phyloP scores from a whole-genome alignment of 2,329 filamentous ascomycete genomes.

The Dactylellina haptotyla region DNA sequence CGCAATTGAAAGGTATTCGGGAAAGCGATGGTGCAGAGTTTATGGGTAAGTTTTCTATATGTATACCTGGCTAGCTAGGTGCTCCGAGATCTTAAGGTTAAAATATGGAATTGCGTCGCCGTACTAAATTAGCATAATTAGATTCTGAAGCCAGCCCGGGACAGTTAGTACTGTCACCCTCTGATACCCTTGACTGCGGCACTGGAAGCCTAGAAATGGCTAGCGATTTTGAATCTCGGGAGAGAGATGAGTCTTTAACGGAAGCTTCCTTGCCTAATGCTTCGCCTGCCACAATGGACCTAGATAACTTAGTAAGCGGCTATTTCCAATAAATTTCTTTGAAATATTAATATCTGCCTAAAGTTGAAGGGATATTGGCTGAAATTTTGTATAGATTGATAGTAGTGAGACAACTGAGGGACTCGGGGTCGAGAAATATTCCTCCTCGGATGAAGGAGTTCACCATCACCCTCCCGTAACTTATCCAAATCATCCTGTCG shows the following conservation, averaged over 20 bases:
- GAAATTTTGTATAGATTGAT: not conserved
- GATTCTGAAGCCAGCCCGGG: conserved; percentile 20
- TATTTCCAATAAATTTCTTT: not conserved
- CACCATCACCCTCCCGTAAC: not conserved
- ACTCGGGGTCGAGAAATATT: not conserved
- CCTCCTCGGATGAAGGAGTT: no score
- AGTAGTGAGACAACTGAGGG: not conserved
- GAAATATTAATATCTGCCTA: not conserved
- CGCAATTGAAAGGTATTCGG: conserved; percentile 12
- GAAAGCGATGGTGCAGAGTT: no score
- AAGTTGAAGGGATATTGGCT: not conserved
- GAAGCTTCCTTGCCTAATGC: not conserved
- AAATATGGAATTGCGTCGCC: no score
- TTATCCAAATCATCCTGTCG: not conserved
- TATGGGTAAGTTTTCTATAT: no score
- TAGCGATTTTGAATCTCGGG: not conserved
- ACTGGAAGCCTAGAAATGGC: no score
- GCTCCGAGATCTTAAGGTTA: no score
- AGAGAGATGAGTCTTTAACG: not conserved
- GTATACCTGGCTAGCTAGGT: no score
- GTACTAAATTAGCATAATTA: no score
- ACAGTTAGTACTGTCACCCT: conserved; percentile 2
- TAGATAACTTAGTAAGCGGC: not conserved
- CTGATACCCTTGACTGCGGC: not conserved
- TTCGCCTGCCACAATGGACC: not conserved